Conservation (phyloP, 176 grass and related monocot species). For the Raddia guianensis region DNA sequence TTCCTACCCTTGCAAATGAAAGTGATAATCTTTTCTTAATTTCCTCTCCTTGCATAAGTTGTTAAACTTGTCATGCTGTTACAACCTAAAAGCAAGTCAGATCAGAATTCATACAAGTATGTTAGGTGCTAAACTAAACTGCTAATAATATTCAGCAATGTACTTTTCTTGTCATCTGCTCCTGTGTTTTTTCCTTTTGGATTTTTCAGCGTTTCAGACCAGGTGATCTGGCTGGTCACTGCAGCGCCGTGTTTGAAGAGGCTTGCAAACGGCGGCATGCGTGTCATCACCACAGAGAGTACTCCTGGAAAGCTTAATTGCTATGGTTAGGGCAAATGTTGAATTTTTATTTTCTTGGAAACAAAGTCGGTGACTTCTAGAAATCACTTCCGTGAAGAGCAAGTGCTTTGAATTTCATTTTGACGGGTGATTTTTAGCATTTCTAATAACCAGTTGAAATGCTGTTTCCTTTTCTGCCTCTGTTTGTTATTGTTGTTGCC, state of each 20-base stretch:
- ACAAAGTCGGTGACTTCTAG: conserved; percentile 6
- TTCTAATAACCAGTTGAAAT: not conserved
- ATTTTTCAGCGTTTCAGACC: not conserved
- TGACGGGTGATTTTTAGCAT: not conserved
- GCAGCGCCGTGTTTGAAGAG: conserved; percentile 15
- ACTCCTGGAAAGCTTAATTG: no score
- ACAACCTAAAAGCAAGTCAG: no score
- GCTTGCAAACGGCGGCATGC: not conserved
- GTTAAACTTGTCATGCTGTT: not conserved
- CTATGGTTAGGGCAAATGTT: not conserved
- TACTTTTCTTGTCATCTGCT: not conserved
- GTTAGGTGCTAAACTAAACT: no score
- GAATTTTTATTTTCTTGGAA: not conserved
- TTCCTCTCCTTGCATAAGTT: not conserved
- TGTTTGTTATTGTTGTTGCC: no score
- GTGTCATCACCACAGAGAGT: not conserved
- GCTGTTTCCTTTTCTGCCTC: no score
- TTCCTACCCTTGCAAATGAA: conserved; percentile 41
- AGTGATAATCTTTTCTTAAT: conserved; percentile 19
- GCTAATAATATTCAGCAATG: not conserved
- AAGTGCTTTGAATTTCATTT: conserved; percentile 11
- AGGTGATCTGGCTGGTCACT: conserved; percentile 1
- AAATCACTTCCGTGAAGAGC: conserved; percentile 20
- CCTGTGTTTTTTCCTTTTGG: not conserved
- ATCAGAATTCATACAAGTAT: not conserved